Evolutionary conservation across 257 asterid genomes (phyloP), one percentile per base, ranked within the genome.

Genomic region (Lavandula angustifolia): DNA sequence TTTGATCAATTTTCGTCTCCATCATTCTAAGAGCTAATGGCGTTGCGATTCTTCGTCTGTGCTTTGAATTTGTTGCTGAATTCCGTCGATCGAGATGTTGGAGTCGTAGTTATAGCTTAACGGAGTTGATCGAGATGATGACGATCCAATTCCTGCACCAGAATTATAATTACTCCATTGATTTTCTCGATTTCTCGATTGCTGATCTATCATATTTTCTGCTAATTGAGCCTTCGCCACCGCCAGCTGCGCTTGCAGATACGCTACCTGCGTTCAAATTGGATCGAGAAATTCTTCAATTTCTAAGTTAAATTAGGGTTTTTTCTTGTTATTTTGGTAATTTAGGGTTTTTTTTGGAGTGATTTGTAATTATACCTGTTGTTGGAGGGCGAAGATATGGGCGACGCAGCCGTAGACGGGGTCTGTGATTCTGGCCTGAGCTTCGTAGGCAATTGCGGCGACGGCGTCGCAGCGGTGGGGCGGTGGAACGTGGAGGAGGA

Each of bases 371-470:
- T 22, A 22, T 14, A 66, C 98, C 95, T 92, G 96, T 54, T 89
- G 98, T 57, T 91, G 96, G 66, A 91, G 65, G 60, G 94, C 84
- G 10, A 84, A 83, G 5, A 91, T 81, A 43, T 91, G 96, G 4
- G 95, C 75, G 18, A 88, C 96, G 58, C 95, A 86, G 35, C 98
- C 98, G 65, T 88, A 87, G 31, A 91, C 96, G 1, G 98, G 96
- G 62, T 91, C 98, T 13, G 78, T 70, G 47, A 88, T 76, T 52
- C 98, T 73, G 3, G 98, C 95, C 56, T 88, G 98, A 70, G 98
- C 98, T 78, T 91, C 98, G 69, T 88, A 91, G 42, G 94, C 80
- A 49, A 91, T 88, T 51, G 98, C 83, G 12, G 85, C 89, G 37
- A 88, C 96, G 5, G 96, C 92, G 54, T 91, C 96, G 4, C 86